A percentile compares a stretch with the other conserved stretches of the same genome.
Conservation (phyloP, 345 rosid species). For the Brassica juncea region DNA sequence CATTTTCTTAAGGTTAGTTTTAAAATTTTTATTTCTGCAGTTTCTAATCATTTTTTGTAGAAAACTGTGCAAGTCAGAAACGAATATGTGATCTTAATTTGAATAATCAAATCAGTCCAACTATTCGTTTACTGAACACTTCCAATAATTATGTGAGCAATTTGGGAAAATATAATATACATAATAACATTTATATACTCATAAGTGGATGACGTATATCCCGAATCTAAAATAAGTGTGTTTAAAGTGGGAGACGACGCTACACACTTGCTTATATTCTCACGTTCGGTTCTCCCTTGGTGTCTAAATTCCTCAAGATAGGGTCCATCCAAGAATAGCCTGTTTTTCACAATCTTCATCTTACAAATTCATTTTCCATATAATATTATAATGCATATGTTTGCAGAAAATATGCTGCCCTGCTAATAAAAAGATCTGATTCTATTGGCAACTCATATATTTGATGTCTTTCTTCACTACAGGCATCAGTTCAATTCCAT, state of each 20-base stretch:
- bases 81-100: slow-evolving; percentile 20
- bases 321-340: slow-evolving; percentile 25
- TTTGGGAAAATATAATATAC: background rate
- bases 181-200: background rate
- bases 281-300: background rate
- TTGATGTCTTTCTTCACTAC: slow-evolving; percentile 29
- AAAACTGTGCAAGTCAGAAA: slow-evolving; percentile 4
- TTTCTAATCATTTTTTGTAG: background rate
- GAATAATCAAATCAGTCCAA: slow-evolving; percentile 5
- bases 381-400: background rate
- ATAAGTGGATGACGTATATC: slow-evolving; percentile 28
- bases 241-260: slow-evolving; percentile 25
- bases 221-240: slow-evolving; percentile 22
- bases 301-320: slow-evolving; percentile 35
- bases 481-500: too few relatives aligned
- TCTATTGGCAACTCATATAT: slow-evolving; percentile 36
- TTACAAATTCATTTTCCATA: background rate
- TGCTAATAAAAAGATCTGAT: slow-evolving; percentile 34
- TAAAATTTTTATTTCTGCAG: background rate
- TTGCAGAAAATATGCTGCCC: slow-evolving; percentile 26
- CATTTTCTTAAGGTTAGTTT: background rate
- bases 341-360: slow-evolving; percentile 13
- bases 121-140: slow-evolving; percentile 9
- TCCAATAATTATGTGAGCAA: slow-evolving; percentile 4
- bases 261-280: slow-evolving; percentile 22